Evolutionary conservation across 2,329 filamentous ascomycete genomes (phyloP).

Genomic region (Colletotrichum liriopes): DNA sequence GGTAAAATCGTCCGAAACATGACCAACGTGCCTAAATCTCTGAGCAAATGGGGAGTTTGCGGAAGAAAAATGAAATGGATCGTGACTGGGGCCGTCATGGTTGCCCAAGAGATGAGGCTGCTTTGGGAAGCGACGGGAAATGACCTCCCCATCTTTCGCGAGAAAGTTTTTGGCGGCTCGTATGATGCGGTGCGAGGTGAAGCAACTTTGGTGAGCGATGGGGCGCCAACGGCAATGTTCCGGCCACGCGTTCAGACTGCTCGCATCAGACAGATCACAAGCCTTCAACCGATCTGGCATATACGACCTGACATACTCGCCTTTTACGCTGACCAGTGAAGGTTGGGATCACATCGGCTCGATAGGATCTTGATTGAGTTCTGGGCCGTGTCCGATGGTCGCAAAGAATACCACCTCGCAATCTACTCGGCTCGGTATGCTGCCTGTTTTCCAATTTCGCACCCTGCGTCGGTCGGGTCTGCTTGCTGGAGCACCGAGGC

Average conservation of each 20-base stretch:
- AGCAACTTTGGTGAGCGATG: conserved; percentile 26
- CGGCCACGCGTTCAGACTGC: conserved; percentile 13
- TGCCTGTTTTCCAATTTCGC: background rate
- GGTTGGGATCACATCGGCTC: background rate
- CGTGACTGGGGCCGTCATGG: conserved; percentile 12
- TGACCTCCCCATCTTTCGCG: conserved; percentile 34
- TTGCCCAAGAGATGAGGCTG: conserved; percentile 27
- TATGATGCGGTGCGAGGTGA: conserved; percentile 19
- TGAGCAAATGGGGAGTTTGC: conserved; percentile 3
- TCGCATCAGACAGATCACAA: background rate
- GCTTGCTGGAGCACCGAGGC: background rate
- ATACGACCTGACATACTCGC: background rate
- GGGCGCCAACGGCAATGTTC: conserved; percentile 7
- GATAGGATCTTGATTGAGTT: background rate
- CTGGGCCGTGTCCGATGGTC: background rate
- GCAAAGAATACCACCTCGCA: conserved; percentile 6
- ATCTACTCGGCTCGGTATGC: background rate
- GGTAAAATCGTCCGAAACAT: background rate
- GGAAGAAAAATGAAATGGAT: conserved; percentile 13
- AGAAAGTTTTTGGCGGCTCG: conserved; percentile 20
- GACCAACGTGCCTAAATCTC: background rate
- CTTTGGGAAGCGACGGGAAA: conserved; percentile 33
- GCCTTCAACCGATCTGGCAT: background rate
- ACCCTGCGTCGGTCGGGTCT: background rate
- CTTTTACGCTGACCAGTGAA: background rate